Evolutionary conservation across 768 basidiomycete genomes (phyloP), one percentile per base, ranked within the genome.

Genomic region (Suillus discolor): DNA sequence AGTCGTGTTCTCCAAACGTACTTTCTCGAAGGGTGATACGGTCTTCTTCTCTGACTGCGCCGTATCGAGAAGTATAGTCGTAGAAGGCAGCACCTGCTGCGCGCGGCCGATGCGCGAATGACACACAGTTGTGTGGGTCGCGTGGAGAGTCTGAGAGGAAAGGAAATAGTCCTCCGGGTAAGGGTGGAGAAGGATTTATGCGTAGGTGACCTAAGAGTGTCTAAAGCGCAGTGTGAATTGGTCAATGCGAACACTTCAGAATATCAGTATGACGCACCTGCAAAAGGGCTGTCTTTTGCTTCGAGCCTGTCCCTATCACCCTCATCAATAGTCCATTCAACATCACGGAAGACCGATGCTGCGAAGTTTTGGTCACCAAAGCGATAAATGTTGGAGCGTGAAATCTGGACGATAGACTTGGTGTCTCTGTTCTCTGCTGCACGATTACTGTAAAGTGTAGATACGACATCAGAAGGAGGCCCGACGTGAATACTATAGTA

Each of bases 31-130:
- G 83, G 0, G 96, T 94, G 62, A 88, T 75, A 36, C 85, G 84
- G 72, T 97, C 96, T 72, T 91, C 93, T n/a, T 97, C 96, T 20
- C 91, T 82, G 45, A 95, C 85, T 0, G 93, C 91, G 31, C 93
- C 94, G 73, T 98, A 99, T 4, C 96, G 87, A 3, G 96, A 94
- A 0, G 94, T 92, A 72, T 91, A 97, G 78, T 99, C 96, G 67
- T 92, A 91, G 79, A 99, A 99, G 15, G 85, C 16, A 42, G 6
- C 41, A 7, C 42, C 6, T 18, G 18, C 42, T 15, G 41, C 41
- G 4, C 6, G 6, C 0, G 6, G 8, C 41, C 4, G 39, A 39
- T 39, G 39, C 3, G 39, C 39, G 11, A 39, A 39, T 39, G 12
- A 39, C 12, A 13, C 38, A 4, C 39, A 39, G 5, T 15, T 41